Conservation (phyloP, 1,284 basidiomycete species). For the Heterobasidion irregulare region DNA sequence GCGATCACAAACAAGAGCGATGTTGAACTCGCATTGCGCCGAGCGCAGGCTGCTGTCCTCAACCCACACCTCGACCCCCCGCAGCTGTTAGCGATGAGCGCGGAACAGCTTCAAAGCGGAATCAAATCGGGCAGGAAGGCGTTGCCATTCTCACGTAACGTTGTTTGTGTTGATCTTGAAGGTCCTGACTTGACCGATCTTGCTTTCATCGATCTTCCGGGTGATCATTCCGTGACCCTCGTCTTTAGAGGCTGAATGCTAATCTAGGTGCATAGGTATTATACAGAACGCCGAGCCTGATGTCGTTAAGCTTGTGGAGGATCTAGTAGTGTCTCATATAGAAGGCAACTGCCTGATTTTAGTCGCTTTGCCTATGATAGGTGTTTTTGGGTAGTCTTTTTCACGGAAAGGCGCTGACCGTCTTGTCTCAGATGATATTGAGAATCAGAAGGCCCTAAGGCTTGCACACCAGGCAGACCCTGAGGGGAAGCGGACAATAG, state of each 20-base stretch:
- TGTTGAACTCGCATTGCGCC: constrained; percentile 31
- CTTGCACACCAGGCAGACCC: constrained; percentile 47
- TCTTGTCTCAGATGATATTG: constrained; percentile 44
- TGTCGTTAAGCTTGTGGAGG: constrained; percentile 25
- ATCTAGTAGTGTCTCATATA: constrained; percentile 27
- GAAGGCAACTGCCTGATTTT: constrained; percentile 33
- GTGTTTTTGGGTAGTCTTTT: neutral
- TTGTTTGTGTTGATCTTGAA: constrained; percentile 34
- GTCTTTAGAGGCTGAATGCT: too few relatives aligned
- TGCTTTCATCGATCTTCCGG: constrained; percentile 39
- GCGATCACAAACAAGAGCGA: constrained; percentile 24
- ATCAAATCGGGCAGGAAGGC: constrained; percentile 5
- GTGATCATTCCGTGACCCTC: constrained; percentile 13
- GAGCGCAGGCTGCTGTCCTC: constrained; percentile 36
- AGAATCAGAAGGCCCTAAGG: constrained; percentile 50
- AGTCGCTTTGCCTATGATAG: constrained; percentile 38
- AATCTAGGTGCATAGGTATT: constrained; percentile 13
- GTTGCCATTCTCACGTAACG: constrained; percentile 32
- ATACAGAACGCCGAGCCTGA: constrained; percentile 24
- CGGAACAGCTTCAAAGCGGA: constrained; percentile 13
- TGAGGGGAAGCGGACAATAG: constrained; percentile 47
- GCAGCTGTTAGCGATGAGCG: constrained; percentile 17
- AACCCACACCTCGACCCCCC: constrained; percentile 20
- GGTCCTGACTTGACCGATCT: constrained; percentile 36
- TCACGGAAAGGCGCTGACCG: too few relatives aligned